phyloP scores from a whole-genome alignment of 1,284 basidiomycete species.

The Leccinum fallax region DNA sequence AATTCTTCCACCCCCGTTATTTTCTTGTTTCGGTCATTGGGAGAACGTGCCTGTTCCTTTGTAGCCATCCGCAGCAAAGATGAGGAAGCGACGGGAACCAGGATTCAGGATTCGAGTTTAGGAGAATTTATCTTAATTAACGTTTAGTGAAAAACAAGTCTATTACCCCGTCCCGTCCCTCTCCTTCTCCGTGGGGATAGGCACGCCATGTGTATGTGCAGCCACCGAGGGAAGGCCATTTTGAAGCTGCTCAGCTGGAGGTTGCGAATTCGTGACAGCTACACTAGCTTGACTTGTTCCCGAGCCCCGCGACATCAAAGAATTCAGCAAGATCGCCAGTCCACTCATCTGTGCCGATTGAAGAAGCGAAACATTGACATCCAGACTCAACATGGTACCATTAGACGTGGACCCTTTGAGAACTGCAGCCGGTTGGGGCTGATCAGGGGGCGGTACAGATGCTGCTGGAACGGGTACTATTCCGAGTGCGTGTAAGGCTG shows the following conservation, averaged over 20 bases:
- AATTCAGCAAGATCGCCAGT: constrained; percentile 67
- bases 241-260: constrained; percentile 18
- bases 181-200: constrained; percentile 21
- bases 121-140: constrained; percentile 9
- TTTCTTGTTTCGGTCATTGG: neutral
- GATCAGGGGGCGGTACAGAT: constrained; percentile 54
- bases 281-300: constrained; percentile 25
- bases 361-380: constrained; percentile 72
- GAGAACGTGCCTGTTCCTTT: too few relatives aligned
- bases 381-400: constrained; percentile 68
- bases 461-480: constrained; percentile 70
- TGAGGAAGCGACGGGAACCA: neutral
- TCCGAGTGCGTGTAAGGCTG: constrained; percentile 67
- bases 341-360: constrained; percentile 74
- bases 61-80: neutral
- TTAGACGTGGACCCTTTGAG: constrained; percentile 67
- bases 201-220: constrained; percentile 1
- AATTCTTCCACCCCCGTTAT: neutral
- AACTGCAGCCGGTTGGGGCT: constrained; percentile 67
- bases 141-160: constrained; percentile 15
- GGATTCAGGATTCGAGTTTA: neutral
- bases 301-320: constrained; percentile 49
- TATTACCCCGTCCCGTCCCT: constrained; percentile 30
- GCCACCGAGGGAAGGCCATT: constrained; percentile 20
- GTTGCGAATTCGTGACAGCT: constrained; percentile 11